Percentiles rank a stretch among this genome's conserved stretches.
Evolutionary conservation across 306 rosid species (phyloP).

Genomic region (Prunus mume): DNA sequence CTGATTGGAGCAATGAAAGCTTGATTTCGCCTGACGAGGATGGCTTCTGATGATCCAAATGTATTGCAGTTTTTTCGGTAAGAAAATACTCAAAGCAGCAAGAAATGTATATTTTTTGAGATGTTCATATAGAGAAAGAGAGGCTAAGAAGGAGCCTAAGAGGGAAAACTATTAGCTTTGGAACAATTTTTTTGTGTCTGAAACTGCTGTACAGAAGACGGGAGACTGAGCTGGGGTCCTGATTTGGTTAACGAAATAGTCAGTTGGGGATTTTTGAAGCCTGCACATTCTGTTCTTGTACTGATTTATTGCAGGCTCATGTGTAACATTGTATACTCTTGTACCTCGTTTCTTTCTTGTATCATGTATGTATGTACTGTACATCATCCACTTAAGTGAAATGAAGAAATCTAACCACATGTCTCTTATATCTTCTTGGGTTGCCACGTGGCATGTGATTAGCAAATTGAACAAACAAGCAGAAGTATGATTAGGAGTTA

Average conservation of each 20-base stretch:
- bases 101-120: slow-evolving; percentile 43
- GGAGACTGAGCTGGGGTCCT: slow-evolving; percentile 28
- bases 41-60: slow-evolving; percentile 29
- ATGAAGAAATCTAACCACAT: slow-evolving; percentile 30
- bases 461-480: too few relatives aligned
- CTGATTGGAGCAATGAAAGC: slow-evolving; percentile 27
- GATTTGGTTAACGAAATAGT: slow-evolving; percentile 30
- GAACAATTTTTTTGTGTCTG: slow-evolving; percentile 21
- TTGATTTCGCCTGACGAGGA: slow-evolving; percentile 2
- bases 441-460: background rate
- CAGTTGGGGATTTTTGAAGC: slow-evolving; percentile 26
- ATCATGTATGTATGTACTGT: slow-evolving; percentile 19
- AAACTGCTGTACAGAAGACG: slow-evolving; percentile 50
- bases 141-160: background rate
- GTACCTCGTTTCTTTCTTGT: slow-evolving; percentile 29
- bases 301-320: slow-evolving; percentile 32
- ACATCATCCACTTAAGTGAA: slow-evolving; percentile 29
- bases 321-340: slow-evolving; percentile 32
- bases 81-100: slow-evolving; percentile 33
- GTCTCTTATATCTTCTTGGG: background rate
- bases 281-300: slow-evolving; percentile 27
- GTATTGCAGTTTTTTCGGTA: slow-evolving; percentile 22
- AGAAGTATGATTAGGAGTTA: too few relatives aligned
- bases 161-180: slow-evolving; percentile 7
- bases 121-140: slow-evolving; percentile 41